Base-by-base conservation (phyloP, 192 early-diverging fungal genomes). In the Cetraspora pellucida region DNA sequence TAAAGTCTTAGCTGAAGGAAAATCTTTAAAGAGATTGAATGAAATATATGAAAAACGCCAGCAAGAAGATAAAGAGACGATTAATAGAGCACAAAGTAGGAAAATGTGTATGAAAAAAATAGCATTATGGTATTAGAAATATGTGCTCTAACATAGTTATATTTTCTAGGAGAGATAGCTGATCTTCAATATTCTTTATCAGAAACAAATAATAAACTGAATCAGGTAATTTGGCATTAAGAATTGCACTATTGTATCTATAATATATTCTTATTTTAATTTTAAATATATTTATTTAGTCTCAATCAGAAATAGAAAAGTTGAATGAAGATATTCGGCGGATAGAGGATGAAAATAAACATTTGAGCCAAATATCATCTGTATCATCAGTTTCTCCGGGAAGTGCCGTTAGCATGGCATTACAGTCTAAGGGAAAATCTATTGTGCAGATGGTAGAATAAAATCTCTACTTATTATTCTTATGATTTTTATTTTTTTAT, bases 401-500 rank as follows among this genome's bases (percentile, higher is more conserved):
- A 17, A 19, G 30, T 8, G 30, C 63, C 10, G 31, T 65, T 37
- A 43, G 31, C 11, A 27, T 37, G n/a, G 63, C 63, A 65, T 43
- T 65, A 10, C 63, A 43, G 10, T n/a, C 28, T 17, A 65, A 65
- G 31, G 63, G 63, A 44, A 65, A 65, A 65, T 65, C 63, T 65
- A 65, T 65, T 37, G 17, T 65, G 19, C 27, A 65, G n/a, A n/a
- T 65, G 63, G 63, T 65, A 65, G 16, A 65, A 37, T n/a, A 43
- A 19, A 37, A 65, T 37, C 13, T n/a, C 2, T n/a, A 21, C 9
- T 7, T n/a, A 10, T 28, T 7, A n/a, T n/a, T n/a, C n/a, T n/a
- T n/a, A n/a, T n/a, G n/a, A n/a, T n/a, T n/a, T n/a, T n/a, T n/a
- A n/a, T n/a, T n/a, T n/a, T n/a, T n/a, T 37, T 37, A 37, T 37